Conservation (phyloP, 257 asterid species). For the Solanum sejunctum region DNA sequence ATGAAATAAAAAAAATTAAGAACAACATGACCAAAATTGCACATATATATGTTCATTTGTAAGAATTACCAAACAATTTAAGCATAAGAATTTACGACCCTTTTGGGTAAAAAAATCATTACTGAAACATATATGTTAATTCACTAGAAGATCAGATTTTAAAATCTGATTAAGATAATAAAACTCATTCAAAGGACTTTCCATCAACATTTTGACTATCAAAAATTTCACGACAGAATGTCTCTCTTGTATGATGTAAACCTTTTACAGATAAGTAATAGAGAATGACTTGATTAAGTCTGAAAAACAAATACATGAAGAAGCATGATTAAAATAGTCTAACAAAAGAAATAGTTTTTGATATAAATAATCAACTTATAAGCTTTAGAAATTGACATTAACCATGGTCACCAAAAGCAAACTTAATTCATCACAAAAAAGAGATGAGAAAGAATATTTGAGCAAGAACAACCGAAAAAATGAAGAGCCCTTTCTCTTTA, state of each 20-base stretch:
- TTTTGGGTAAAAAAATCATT: not conserved
- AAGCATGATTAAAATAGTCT: not conserved
- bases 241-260: conserved; percentile 14
- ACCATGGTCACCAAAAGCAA: not conserved
- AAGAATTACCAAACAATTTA: not conserved
- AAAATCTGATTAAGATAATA: not conserved
- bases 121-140: not conserved
- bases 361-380: not conserved
- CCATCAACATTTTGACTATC: conserved; percentile 7
- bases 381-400: not conserved
- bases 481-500: not conserved
- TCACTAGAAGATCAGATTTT: not conserved
- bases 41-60: not conserved
- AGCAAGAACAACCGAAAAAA: not conserved
- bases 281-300: conserved; percentile 22
- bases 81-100: not conserved
- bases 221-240: conserved; percentile 13
- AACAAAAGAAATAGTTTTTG: not conserved
- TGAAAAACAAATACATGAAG: not conserved
- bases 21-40: not conserved
- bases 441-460: not conserved
- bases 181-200: not conserved
- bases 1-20: not conserved
- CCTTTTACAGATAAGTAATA: conserved; percentile 19
- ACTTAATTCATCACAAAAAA: not conserved